phyloP scores from a whole-genome alignment of 495 filamentous ascomycete species.

The Baudoinia panamericana region DNA sequence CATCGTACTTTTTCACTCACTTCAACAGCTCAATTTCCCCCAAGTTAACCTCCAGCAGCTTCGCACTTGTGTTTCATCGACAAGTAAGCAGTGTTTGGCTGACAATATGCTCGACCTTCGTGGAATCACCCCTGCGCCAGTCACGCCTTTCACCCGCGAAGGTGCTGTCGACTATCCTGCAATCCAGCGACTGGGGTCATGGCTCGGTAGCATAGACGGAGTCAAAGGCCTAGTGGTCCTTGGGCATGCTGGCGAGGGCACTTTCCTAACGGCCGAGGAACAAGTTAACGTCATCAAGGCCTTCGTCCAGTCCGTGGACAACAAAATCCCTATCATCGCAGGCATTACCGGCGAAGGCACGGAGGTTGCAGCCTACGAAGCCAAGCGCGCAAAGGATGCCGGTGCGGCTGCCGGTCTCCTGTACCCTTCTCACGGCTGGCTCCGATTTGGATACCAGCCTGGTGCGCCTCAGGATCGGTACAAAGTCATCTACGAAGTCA shows the following conservation, averaged over 20 bases:
- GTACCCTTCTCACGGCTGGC: constrained; percentile 31
- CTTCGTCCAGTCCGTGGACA: constrained; percentile 29
- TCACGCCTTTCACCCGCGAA: constrained; percentile 28
- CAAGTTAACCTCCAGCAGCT: no score
- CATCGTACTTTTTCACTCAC: no score
- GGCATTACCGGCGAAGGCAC: constrained; percentile 30
- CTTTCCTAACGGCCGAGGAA: constrained; percentile 29
- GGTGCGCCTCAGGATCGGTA: constrained; percentile 31
- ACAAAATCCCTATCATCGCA: constrained; percentile 29
- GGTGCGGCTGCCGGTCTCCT: constrained; percentile 29
- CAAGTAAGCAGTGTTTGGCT: no score
- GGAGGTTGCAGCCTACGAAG: constrained; percentile 30
- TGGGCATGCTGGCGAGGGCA: constrained; percentile 30
- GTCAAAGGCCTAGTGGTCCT: constrained; percentile 31
- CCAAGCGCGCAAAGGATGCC: constrained; percentile 29
- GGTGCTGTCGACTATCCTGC: constrained; percentile 27
- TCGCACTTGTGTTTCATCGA: no score
- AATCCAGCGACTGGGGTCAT: constrained; percentile 29
- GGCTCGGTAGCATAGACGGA: constrained; percentile 29
- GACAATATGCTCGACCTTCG: constrained; percentile 25
- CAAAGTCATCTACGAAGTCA: constrained; percentile 26
- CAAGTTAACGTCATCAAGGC: constrained; percentile 28
- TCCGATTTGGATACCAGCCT: constrained; percentile 30
- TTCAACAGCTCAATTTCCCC: no score
- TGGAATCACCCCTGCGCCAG: constrained; percentile 28